Evolutionary conservation across 345 rosid species (phyloP).

Genomic region (Syzygium grande): DNA sequence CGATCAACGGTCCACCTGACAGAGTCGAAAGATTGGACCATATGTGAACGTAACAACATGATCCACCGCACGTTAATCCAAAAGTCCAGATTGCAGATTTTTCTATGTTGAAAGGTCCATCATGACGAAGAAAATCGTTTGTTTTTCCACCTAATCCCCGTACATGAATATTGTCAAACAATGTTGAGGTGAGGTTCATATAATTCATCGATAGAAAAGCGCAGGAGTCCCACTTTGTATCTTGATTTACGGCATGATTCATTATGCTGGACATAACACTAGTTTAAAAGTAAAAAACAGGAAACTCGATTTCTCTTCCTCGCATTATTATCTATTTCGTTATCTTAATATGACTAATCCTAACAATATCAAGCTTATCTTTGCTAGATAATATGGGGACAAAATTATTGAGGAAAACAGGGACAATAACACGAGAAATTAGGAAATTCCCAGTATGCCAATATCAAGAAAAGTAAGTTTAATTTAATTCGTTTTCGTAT

Average conservation of each 20-base stretch:
- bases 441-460: not conserved
- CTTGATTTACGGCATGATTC: no score
- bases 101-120: not conserved
- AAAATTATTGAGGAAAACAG: not conserved
- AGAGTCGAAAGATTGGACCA: not conserved
- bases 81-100: not conserved
- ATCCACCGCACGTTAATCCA: not conserved
- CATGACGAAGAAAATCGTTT: not conserved
- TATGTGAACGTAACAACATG: not conserved
- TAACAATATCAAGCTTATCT: not conserved
- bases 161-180: not conserved
- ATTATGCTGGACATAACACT: no score
- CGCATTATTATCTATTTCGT: no score
- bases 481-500: no score
- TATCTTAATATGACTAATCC: no score
- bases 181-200: no score
- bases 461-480: not conserved
- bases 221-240: no score
- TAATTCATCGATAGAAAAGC: no score
- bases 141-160: not conserved
- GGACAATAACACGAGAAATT: not conserved
- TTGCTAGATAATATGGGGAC: not conserved
- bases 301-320: no score
- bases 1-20: no score
- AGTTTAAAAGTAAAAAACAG: no score